Evolutionary conservation across 257 asterid species (phyloP), one percentile per base, ranked within the genome.

Genomic region (Leptodermis oblonga): DNA sequence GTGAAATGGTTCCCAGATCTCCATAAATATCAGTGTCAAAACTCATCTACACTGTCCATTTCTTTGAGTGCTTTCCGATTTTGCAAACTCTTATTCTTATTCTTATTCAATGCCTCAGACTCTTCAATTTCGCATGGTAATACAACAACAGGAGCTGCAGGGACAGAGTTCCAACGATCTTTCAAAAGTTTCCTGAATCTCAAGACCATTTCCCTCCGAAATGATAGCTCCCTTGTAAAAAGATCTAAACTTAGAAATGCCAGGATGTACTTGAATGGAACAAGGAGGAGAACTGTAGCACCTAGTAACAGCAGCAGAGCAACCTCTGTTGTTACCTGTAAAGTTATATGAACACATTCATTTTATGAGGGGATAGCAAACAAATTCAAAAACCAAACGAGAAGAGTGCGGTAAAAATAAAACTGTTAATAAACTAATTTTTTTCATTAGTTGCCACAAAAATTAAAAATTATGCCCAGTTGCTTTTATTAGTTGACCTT

Each of bases 81-180:
- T 77, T 45, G 56, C 28, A 22, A 68, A 41, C 52, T 70, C 58
- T 69, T 78, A 25, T 71, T 78, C n/a, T n/a, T n/a, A n/a, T n/a
- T n/a, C 65, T 63, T 71, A 62, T 45, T 68, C 45, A 52, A 15
- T 70, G 72, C 65, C 41, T 68, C 74, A 7, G 86, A 67, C 62
- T 84, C 82, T 71, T 77, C 80, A 53, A 73, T 81, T 85, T 87
- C 83, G 2, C 73, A 84, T 3, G 97, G 99, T 59, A 87, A 78
- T 52, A 94, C 97, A 25, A 84, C 90, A 39, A 94, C 99, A 10
- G 97, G 95, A 61, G 97, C 84, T 37, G 95, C 99, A 0, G 99
- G 99, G 61, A 94, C 85, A 1, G 87, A 77, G 42, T 85, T 87
- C 99, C 99, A 94, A 2, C 97, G 90, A 67, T 94, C 99, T 65